Evolutionary conservation across 2,329 filamentous ascomycete genomes (phyloP).

Genomic region (Fusarium cyanostomum): DNA sequence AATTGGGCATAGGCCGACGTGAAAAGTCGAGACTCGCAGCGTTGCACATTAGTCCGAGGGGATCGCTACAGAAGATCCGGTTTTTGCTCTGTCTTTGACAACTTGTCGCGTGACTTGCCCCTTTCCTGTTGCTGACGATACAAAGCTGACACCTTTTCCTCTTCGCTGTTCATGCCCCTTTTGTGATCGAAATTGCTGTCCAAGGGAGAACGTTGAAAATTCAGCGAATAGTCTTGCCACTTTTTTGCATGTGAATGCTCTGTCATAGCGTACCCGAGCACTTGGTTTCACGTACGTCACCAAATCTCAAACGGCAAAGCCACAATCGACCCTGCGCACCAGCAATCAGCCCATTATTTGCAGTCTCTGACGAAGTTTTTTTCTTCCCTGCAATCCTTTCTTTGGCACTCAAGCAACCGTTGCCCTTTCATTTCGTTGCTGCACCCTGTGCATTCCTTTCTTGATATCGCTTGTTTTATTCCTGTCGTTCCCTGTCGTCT

Average conservation of each 20-base stretch:
- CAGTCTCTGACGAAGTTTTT: not conserved
- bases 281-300: slow-evolving; percentile 31
- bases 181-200: not conserved
- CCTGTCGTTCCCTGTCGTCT: not conserved
- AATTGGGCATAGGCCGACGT: slow-evolving; percentile 31
- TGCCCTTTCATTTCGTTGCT: not conserved
- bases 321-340: not conserved
- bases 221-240: slow-evolving; percentile 16
- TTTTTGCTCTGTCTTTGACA: slow-evolving; percentile 1
- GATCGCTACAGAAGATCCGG: not conserved
- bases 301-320: slow-evolving; percentile 15
- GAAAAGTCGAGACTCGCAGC: not conserved
- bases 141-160: not conserved
- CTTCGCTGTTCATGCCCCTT: not conserved
- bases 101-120: slow-evolving; percentile 40
- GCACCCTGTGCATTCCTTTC: not conserved
- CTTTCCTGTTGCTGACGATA: slow-evolving; percentile 16
- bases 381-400: not conserved
- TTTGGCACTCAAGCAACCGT: not conserved
- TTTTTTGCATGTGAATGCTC: slow-evolving; percentile 32
- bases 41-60: not conserved
- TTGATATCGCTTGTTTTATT: not conserved
- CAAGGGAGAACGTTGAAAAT: not conserved
- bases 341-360: not conserved
- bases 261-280: slow-evolving; percentile 8